Base-by-base conservation (phyloP, 768 basidiomycete species). In the Harrya chromipes region DNA sequence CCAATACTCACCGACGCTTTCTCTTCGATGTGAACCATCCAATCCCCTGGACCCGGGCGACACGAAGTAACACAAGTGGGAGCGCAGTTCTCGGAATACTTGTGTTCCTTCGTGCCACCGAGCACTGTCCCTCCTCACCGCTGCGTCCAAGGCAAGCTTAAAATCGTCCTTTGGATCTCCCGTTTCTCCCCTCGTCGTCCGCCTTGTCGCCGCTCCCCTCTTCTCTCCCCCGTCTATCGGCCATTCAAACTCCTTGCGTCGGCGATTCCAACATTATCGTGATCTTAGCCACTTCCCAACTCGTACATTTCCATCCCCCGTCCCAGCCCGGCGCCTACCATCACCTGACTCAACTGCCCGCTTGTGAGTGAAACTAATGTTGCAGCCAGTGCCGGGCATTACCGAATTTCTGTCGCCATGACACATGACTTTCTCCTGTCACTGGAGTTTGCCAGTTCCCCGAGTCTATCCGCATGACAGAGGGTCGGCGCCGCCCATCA, bases 1-100 rank as follows among this genome's bases (percentile, higher is more conserved):
- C 20, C 35, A 41, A 26, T 6, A 26, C 27, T 2, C 43, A 14
- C 44, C 5, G 14, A 4, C 29, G 7, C 34, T 43, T 21, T 34
- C 21, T 20, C 14, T 8, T 10, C 17, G 33, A 16, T 33, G 16
- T 14, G 14, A 16, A 33, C 13, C 1, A 7, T 33, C 6, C 33
- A 14, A 14, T 33, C 8, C 23, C 23, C 6, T 6, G 4, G 6
- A 23, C 26, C 12, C 11, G 29, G 33, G 46, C 41, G 56, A 48
- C 57, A 59, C 61, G 37, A 48, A 13, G 51, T 50, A 53, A 45
- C 55, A 66, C 66, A 61, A 65, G 68, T 64, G 73, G 69, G 74
- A 76, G 76, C 74, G 76, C 59, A 65, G 74, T 75, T 52, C 76
- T 77, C 72, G 63, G 49, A 68, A 74, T 71, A 64, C 70, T 67